Percentiles rank a stretch among this genome's conserved stretches.
Evolutionary conservation across 345 rosid species (phyloP).

Genomic region (Hibiscus mutabilis): DNA sequence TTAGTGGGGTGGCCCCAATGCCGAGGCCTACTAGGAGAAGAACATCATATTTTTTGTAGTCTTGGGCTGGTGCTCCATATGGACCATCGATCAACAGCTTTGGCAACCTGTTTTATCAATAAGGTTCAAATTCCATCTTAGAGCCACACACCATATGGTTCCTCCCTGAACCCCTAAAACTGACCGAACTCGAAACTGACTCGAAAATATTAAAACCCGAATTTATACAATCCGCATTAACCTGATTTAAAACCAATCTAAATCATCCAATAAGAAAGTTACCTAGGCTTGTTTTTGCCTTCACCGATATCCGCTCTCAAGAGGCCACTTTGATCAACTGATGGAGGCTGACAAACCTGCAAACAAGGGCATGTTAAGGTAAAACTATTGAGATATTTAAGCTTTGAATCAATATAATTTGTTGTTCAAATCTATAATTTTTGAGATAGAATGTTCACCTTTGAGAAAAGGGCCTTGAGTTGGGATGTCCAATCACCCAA

Average conservation of each 20-base stretch:
- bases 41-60: conserved; percentile 69
- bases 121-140: background rate
- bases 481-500: conserved; percentile 81
- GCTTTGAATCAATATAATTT: background rate
- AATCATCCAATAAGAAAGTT: background rate
- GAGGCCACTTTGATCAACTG: conserved; percentile 51
- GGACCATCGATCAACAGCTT: conserved; percentile 70
- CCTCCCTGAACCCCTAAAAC: too few relatives aligned
- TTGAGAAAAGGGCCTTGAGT: conserved; percentile 49
- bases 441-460: conserved; percentile 26
- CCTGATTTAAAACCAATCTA: too few relatives aligned
- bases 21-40: conserved; percentile 76
- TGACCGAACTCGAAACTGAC: too few relatives aligned
- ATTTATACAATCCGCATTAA: too few relatives aligned
- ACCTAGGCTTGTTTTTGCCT: conserved; percentile 41
- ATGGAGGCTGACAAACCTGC: conserved; percentile 57
- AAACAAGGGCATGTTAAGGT: background rate
- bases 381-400: background rate
- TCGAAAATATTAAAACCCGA: too few relatives aligned
- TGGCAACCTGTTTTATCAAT: conserved; percentile 41
- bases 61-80: conserved; percentile 82
- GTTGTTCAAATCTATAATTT: background rate
- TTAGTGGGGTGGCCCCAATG: conserved; percentile 75
- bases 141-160: background rate
- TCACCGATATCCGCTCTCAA: conserved; percentile 43